Evolutionary conservation across 345 rosid species (phyloP), one percentile per base, ranked within the genome.

Genomic region (Capsella bursapastoris): DNA sequence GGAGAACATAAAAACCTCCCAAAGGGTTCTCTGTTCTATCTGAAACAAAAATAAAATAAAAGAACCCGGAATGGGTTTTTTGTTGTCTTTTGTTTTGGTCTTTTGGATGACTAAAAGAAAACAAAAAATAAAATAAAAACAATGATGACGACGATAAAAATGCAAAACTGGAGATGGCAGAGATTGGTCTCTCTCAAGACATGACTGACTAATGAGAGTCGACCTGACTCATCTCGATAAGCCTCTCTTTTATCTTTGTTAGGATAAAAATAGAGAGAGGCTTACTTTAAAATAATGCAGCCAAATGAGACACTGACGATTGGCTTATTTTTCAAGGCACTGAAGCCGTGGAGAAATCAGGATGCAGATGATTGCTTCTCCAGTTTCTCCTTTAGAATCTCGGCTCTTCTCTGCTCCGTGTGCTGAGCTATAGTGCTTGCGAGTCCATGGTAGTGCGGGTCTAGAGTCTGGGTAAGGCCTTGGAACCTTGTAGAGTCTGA

Each of bases 351-450:
- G 52, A 67, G 55, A 35, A 15, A 60, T 78, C 73, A 78, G 45
- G 81, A 78, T 62, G 76, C 57, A 7, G 76, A 50, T 0, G 94
- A 72, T 55, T 88, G 90, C 79, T 86, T 89, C 84, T 85, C 97
- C 73, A 81, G 34, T 79, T 85, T 87, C 78, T 90, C 97, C 82
- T 96, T 96, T 37, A 89, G 92, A 44, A 92, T 92, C 86, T 86
- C 98, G 8, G 75, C 86, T 81, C 97, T 86, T 79, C 99, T 90
- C 77, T 81, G 88, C 60, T 92, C 97, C 15, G 99, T 91, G 79
- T 92, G 99, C 83, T 86, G 96, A 34, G 96, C 97, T 68, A 96
- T 84, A 40, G 84, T 88, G 73, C 85, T 87, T 34, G 99, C 99
- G 16, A 90, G 86, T 10, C 93, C 97, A 77, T 96, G 93, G 79